phyloP scores from a whole-genome alignment of 441 rosid species.

The Hura crepitans region DNA sequence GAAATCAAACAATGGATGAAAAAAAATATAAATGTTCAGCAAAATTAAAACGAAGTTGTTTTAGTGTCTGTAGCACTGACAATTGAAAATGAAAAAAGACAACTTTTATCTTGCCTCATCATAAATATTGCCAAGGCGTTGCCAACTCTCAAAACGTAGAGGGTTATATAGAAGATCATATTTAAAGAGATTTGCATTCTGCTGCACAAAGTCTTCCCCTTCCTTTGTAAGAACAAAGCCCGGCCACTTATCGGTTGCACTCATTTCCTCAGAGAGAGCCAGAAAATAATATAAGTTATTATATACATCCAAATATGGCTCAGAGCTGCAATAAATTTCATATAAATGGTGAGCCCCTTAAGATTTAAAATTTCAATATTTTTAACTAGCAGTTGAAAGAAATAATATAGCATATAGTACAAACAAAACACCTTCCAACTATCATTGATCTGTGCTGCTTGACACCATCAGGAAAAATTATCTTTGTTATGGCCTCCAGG shows the following conservation, averaged over 20 bases:
- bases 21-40: slow-evolving; percentile 19
- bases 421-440: slow-evolving; percentile 48
- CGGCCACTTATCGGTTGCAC: slow-evolving; percentile 98
- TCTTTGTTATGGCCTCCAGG: slow-evolving; percentile 63
- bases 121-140: slow-evolving; percentile 87
- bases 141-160: slow-evolving; percentile 95
- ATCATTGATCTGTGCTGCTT: slow-evolving; percentile 62
- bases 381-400: slow-evolving; percentile 14
- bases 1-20: slow-evolving; percentile 16
- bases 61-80: slow-evolving; percentile 3
- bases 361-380: slow-evolving; percentile 15
- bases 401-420: background rate
- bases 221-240: slow-evolving; percentile 98
- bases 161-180: slow-evolving; percentile 91
- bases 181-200: slow-evolving; percentile 79
- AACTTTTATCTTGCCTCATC: slow-evolving; percentile 78
- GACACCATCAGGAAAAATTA: slow-evolving; percentile 60
- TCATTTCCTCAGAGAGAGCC: slow-evolving; percentile 95
- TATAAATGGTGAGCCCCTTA: slow-evolving; percentile 19
- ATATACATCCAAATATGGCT: slow-evolving; percentile 81
- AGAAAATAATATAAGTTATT: slow-evolving; percentile 80
- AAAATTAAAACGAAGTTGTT: background rate
- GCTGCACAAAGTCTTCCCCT: slow-evolving; percentile 99
- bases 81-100: slow-evolving; percentile 17
- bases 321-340: slow-evolving; percentile 65